These are phyloP conservation scores for Drechslera avenae DNA, from an alignment of 2,329 filamentous ascomycete species.

Conservation along the genomic window DNA sequence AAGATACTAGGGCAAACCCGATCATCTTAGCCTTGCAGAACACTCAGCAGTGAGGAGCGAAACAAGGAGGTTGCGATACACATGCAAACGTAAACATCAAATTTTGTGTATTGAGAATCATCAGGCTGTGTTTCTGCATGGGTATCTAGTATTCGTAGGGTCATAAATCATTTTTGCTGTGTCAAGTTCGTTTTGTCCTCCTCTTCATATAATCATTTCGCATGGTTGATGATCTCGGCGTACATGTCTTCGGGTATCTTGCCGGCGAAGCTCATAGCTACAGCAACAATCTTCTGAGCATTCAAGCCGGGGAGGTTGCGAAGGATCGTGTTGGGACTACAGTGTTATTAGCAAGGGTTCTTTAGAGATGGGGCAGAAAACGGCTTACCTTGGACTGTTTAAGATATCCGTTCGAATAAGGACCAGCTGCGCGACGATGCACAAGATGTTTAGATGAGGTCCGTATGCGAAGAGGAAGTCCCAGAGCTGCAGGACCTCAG, in stretches of 20 bases:
- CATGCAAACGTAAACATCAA: too few relatives aligned
- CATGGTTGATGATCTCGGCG: conserved; percentile 85
- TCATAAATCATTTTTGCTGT: conserved; percentile 8
- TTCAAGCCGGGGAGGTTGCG: conserved; percentile 84
- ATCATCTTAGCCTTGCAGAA: too few relatives aligned
- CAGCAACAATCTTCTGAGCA: conserved; percentile 79
- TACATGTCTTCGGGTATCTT: conserved; percentile 93
- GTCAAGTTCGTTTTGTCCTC: too few relatives aligned
- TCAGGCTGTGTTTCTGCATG: not conserved
- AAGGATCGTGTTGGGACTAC: conserved; percentile 89
- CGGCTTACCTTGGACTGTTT: conserved; percentile 75
- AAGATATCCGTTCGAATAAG: conserved; percentile 85
- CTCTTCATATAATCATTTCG: conserved; percentile 59
- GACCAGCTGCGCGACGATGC: conserved; percentile 93
- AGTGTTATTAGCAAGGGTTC: conserved; percentile 22
- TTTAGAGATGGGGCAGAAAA: not conserved
- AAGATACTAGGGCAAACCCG: too few relatives aligned
- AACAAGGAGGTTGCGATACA: too few relatives aligned
- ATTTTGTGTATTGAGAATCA: not conserved
- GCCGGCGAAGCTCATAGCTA: conserved; percentile 83
- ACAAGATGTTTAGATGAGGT: conserved; percentile 90
- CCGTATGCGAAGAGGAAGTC: conserved; percentile 98
- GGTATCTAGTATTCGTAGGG: conserved; percentile 13
- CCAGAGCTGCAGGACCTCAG: conserved; percentile 92
- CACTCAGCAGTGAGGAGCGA: too few relatives aligned